A percentile compares a stretch with the other conserved stretches of the same genome.
These are phyloP conservation scores for Annulohypoxylon maeteangense DNA, from an alignment of 495 filamentous ascomycete genomes.

Conservation along the genomic window DNA sequence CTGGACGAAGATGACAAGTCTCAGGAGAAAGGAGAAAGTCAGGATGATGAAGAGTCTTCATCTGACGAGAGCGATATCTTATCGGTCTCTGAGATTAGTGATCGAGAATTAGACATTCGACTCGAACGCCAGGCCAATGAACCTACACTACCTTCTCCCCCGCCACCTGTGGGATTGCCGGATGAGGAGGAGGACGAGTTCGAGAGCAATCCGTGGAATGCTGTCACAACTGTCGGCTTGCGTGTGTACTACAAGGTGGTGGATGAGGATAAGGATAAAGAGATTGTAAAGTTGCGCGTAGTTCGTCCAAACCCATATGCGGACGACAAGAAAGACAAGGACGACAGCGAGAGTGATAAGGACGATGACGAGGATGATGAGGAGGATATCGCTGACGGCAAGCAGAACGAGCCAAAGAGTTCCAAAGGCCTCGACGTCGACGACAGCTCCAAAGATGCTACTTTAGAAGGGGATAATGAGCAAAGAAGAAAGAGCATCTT, in stretches of 20 bases:
- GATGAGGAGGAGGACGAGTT: slow-evolving; percentile 52
- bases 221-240: slow-evolving; percentile 81
- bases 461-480: slow-evolving; percentile 45
- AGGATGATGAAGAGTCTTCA: slow-evolving; percentile 40
- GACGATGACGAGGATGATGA: slow-evolving; percentile 31
- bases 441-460: slow-evolving; percentile 61
- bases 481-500: slow-evolving; percentile 49
- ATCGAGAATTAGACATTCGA: slow-evolving; percentile 49
- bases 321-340: slow-evolving; percentile 43
- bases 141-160: slow-evolving; percentile 6
- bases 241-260: slow-evolving; percentile 74
- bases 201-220: slow-evolving; percentile 81
- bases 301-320: slow-evolving; percentile 52
- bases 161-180: slow-evolving; percentile 2
- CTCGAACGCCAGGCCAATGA: slow-evolving; percentile 22
- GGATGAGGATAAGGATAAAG: slow-evolving; percentile 62
- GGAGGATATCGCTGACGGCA: neutral
- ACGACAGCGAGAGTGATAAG: slow-evolving; percentile 37
- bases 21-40: slow-evolving; percentile 19
- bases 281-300: slow-evolving; percentile 55
- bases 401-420: slow-evolving; percentile 44
- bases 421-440: slow-evolving; percentile 59
- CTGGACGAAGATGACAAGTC: neutral
- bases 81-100: slow-evolving; percentile 52
- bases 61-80: slow-evolving; percentile 48